These are phyloP conservation scores for Blastosporella zonata DNA, from an alignment of 1,284 basidiomycete species.

Conservation along the genomic window DNA sequence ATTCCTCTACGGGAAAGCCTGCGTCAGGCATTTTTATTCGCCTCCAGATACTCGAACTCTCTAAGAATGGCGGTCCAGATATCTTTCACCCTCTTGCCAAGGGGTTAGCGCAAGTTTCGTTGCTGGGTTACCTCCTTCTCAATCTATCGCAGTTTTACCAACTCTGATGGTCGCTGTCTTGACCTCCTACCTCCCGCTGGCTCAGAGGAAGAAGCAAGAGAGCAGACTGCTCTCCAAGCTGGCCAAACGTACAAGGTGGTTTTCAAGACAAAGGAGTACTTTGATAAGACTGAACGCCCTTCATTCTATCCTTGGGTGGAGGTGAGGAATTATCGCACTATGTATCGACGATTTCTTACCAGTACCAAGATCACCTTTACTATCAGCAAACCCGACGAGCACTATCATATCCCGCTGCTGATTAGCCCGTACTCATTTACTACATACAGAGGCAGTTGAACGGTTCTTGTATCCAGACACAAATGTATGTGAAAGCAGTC, in stretches of 20 bases:
- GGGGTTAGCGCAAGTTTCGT: constrained; percentile 42
- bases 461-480: constrained; percentile 6
- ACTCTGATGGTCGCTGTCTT: constrained; percentile 79
- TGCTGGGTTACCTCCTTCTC: constrained; percentile 2
- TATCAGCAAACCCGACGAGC: constrained; percentile 67
- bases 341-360: neutral
- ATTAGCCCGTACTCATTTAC: constrained; percentile 92
- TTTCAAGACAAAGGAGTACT: constrained; percentile 84
- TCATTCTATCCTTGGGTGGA: constrained; percentile 91
- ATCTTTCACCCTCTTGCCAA: constrained; percentile 54
- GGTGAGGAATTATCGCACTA: constrained; percentile 38
- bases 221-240: constrained; percentile 41
- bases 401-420: constrained; percentile 89
- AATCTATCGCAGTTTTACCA: constrained; percentile 57
- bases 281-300: constrained; percentile 55
- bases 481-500: neutral
- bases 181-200: constrained; percentile 56
- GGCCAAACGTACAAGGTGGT: constrained; percentile 77
- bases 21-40: constrained; percentile 64
- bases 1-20: constrained; percentile 80
- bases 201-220: constrained; percentile 42
- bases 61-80: constrained; percentile 30
- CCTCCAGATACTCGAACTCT: constrained; percentile 48
- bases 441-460: constrained; percentile 84
- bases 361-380: constrained; percentile 68